Evolutionary conservation across 805 yeast genomes (phyloP).

Genomic region (Starmera dryadoides): DNA sequence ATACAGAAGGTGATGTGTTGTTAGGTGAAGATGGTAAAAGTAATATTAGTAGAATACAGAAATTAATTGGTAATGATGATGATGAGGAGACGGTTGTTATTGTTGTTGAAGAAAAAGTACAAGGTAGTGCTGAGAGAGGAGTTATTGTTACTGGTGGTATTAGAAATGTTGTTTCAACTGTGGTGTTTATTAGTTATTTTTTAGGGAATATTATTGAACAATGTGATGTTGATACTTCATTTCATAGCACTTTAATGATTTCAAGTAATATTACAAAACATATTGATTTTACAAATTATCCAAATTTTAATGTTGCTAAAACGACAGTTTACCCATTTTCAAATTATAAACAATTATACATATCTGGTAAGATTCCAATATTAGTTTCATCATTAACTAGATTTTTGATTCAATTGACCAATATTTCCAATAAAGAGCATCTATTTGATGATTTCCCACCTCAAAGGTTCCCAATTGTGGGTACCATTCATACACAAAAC

Average conservation of each 20-base stretch:
- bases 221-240: background rate
- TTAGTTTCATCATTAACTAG: background rate
- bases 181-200: background rate
- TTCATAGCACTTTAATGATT: conserved; percentile 1
- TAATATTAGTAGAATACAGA: conserved; percentile 2
- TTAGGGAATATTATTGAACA: background rate
- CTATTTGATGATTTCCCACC: conserved; percentile 1
- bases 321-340: conserved; percentile 10
- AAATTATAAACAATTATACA: conserved; percentile 6
- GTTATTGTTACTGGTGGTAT: conserved; percentile 6
- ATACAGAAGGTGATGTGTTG: conserved; percentile 8
- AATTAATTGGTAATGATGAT: conserved; percentile 4
- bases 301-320: too few relatives aligned
- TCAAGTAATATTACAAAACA: background rate
- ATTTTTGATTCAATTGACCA: background rate
- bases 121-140: conserved; percentile 9
- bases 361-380: background rate
- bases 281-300: background rate
- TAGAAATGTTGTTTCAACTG: conserved; percentile 1
- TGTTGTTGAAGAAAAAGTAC: conserved; percentile 4
- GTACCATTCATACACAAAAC: background rate
- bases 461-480: conserved; percentile 6
- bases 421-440: background rate
- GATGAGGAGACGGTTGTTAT: too few relatives aligned
- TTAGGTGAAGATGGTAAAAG: conserved; percentile 3